phyloP scores from a whole-genome alignment of 202 grass and related monocot species.

The Zoysia matrella region DNA sequence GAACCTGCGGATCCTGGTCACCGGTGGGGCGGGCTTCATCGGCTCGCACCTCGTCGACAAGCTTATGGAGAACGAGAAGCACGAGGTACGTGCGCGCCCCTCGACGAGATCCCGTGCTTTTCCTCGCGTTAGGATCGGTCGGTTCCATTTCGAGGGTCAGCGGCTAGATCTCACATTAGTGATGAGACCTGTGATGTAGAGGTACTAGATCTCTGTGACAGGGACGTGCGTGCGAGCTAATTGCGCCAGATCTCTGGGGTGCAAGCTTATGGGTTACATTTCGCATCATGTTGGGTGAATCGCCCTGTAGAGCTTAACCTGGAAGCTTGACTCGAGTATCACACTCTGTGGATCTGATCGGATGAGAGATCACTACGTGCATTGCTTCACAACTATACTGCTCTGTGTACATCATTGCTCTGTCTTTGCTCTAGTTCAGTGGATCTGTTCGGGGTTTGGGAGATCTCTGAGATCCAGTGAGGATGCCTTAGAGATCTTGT shows the following conservation, averaged over 20 bases:
- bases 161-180: conserved; percentile 45
- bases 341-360: background rate
- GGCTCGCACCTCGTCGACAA: conserved; percentile 98
- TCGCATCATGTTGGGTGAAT: conserved; percentile 11
- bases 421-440: background rate
- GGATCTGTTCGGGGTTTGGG: conserved; percentile 32
- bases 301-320: conserved; percentile 37
- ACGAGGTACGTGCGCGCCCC: conserved; percentile 68
- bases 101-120: conserved; percentile 16
- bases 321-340: conserved; percentile 12
- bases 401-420: background rate
- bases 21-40: conserved; percentile 97
- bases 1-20: conserved; percentile 95
- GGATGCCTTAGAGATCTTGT: conserved; percentile 38
- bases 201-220: conserved; percentile 45
- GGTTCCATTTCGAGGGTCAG: conserved; percentile 13
- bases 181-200: background rate
- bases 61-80: conserved; percentile 99
- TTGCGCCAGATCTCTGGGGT: conserved; percentile 38
- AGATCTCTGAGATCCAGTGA: conserved; percentile 31
- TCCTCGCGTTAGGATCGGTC: conserved; percentile 5
- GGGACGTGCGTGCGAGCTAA: conserved; percentile 27
- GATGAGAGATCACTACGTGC: conserved; percentile 5
- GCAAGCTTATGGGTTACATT: conserved; percentile 26
- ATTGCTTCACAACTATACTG: background rate